Conservation (phyloP, 441 rosid genomes). For the Macaranga tanarius region DNA sequence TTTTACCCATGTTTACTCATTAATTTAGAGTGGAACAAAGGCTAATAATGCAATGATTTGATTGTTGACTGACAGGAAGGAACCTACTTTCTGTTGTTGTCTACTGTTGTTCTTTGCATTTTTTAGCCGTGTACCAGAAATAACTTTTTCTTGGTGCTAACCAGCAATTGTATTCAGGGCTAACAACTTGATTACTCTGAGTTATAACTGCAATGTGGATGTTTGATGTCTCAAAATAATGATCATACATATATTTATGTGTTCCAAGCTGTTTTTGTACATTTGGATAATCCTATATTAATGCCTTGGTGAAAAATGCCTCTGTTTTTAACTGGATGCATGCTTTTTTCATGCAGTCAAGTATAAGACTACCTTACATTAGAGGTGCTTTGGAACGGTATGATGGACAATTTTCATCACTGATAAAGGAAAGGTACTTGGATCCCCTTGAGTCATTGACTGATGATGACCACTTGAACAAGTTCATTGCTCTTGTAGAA, state of each 20-base stretch:
- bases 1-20: not conserved
- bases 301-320: not conserved
- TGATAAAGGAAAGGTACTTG: constrained; percentile 71
- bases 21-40: not conserved
- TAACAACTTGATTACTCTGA: not conserved
- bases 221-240: constrained; percentile 1
- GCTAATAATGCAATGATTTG: not conserved
- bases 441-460: constrained; percentile 51
- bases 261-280: constrained; percentile 3
- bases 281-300: not conserved
- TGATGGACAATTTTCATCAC: constrained; percentile 63
- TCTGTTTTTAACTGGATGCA: constrained; percentile 16
- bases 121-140: not conserved
- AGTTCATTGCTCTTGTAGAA: constrained; percentile 82
- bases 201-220: not conserved
- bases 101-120: not conserved
- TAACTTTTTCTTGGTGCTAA: constrained; percentile 13
- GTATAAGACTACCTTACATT: constrained; percentile 82
- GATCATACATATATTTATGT: not conserved
- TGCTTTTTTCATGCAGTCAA: constrained; percentile 59
- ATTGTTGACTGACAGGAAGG: not conserved
- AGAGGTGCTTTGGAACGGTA: constrained; percentile 66
- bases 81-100: not conserved
- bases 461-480: constrained; percentile 75
- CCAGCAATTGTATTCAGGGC: not conserved